These are phyloP conservation scores for Zygotorulaspora danielsina DNA, from an alignment of 805 yeast species.

Conservation along the genomic window DNA sequence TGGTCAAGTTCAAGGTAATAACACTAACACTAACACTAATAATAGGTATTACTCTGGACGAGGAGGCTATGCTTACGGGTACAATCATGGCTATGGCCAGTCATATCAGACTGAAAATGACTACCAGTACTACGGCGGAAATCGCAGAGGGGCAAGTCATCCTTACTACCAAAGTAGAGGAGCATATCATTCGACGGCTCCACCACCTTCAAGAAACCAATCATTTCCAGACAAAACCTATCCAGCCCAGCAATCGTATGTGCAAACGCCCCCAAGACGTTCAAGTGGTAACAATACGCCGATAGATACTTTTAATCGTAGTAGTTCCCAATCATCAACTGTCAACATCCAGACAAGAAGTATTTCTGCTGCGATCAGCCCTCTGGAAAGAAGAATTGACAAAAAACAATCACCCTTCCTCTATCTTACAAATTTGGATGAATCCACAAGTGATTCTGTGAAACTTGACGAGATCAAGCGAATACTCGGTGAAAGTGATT, in stretches of 20 bases:
- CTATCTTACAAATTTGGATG: conserved; percentile 23
- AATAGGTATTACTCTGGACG: conserved; percentile 11
- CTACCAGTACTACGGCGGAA: conserved; percentile 7
- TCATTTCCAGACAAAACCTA: neutral
- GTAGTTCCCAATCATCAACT: conserved; percentile 2
- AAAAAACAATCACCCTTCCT: conserved; percentile 22
- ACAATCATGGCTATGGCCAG: conserved; percentile 6
- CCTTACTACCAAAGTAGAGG: conserved; percentile 8
- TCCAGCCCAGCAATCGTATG: conserved; percentile 3
- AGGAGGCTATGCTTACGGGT: conserved; percentile 7
- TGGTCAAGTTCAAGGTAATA: conserved; percentile 2
- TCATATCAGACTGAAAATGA: conserved; percentile 6
- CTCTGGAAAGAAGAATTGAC: conserved; percentile 10
- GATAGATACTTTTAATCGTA: conserved; percentile 7
- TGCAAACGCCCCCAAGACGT: conserved; percentile 2
- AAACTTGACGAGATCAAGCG: conserved; percentile 17
- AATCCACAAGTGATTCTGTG: conserved; percentile 12
- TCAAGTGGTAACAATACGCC: conserved; percentile 12
- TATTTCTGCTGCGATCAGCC: neutral
- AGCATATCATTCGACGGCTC: neutral
- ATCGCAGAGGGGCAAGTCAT: conserved; percentile 7
- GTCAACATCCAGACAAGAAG: neutral
- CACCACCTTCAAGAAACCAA: neutral
- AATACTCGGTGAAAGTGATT: conserved; percentile 20
- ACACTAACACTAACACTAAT: neutral